Evolutionary conservation across 2,329 filamentous ascomycete genomes (phyloP).

Genomic region (Thelonectria blattea): DNA sequence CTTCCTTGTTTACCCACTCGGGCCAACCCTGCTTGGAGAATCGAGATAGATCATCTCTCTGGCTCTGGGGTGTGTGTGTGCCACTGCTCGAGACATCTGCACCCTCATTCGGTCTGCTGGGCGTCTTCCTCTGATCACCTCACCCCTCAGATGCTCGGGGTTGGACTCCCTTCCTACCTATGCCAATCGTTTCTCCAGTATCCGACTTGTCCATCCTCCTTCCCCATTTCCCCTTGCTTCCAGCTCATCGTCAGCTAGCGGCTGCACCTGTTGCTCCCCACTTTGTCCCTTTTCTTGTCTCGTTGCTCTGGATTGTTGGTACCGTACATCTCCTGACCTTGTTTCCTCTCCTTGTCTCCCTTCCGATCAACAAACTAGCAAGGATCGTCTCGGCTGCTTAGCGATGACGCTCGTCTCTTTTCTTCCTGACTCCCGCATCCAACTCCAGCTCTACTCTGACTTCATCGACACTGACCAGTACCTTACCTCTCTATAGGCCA

Average conservation of each 20-base stretch:
- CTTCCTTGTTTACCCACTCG: conserved; percentile 23
- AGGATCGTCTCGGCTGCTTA: conserved; percentile 15
- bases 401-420: conserved; percentile 2
- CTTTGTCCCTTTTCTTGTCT: conserved; percentile 17
- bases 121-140: conserved; percentile 21
- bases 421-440: conserved; percentile 2
- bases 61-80: conserved; percentile 21
- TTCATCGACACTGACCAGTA: conserved; percentile 13
- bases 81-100: conserved; percentile 24
- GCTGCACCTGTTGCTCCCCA: conserved; percentile 12
- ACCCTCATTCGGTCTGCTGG: conserved; percentile 18
- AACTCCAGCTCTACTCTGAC: not conserved
- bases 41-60: conserved; percentile 36
- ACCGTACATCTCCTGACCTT: conserved; percentile 16
- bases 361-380: conserved; percentile 14
- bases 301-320: conserved; percentile 28
- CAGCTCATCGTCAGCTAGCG: conserved; percentile 18
- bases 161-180: conserved; percentile 24
- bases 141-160: conserved; percentile 23
- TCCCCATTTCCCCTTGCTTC: conserved; percentile 20
- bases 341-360: conserved; percentile 16
- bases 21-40: conserved; percentile 26
- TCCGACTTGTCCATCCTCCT: conserved; percentile 18
- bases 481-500: not conserved
- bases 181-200: conserved; percentile 25